A percentile compares a stretch with the other conserved stretches of the same genome.
These are phyloP conservation scores for Microcyclospora pomicola DNA, from an alignment of 2,329 filamentous ascomycete genomes.

Conservation along the genomic window DNA sequence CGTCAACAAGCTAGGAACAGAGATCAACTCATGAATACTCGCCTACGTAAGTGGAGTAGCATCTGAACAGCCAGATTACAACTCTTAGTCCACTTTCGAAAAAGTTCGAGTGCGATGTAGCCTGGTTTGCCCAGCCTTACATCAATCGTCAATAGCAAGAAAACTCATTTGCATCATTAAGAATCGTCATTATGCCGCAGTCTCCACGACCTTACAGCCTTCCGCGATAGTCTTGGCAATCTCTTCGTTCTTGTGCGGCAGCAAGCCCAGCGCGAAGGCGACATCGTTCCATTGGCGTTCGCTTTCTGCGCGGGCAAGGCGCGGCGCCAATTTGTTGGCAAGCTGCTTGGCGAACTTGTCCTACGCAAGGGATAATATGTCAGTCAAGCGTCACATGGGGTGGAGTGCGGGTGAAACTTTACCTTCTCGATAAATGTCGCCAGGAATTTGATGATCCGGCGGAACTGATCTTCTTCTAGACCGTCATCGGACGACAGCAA, in stretches of 20 bases:
- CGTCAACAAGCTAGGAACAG: too few species aligned
- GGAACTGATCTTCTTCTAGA: constrained; percentile 74
- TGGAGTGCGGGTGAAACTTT: constrained; percentile 16
- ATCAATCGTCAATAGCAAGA: too few species aligned
- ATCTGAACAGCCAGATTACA: too few species aligned
- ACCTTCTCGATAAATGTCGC: constrained; percentile 97
- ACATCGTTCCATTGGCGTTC: constrained; percentile 98
- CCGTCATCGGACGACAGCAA: constrained; percentile 68
- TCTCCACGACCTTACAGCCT: constrained; percentile 48
- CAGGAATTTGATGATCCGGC: constrained; percentile 78
- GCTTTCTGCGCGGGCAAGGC: constrained; percentile 71
- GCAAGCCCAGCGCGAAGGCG: constrained; percentile 72
- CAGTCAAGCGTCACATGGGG: neutral
- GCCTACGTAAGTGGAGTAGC: too few species aligned
- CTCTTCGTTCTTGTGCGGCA: constrained; percentile 89
- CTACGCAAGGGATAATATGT: constrained; percentile 31
- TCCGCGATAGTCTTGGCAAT: constrained; percentile 63
- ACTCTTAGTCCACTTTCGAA: too few species aligned
- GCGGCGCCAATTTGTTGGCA: constrained; percentile 78
- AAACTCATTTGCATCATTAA: too few species aligned
- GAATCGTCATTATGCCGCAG: constrained; percentile 12
- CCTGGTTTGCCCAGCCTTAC: too few species aligned
- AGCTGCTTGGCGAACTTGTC: constrained; percentile 96
- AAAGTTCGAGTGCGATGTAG: too few species aligned
- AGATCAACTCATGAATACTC: too few species aligned